phyloP scores from a whole-genome alignment of 495 filamentous ascomycete genomes.

The Aspergillus hancockii region DNA sequence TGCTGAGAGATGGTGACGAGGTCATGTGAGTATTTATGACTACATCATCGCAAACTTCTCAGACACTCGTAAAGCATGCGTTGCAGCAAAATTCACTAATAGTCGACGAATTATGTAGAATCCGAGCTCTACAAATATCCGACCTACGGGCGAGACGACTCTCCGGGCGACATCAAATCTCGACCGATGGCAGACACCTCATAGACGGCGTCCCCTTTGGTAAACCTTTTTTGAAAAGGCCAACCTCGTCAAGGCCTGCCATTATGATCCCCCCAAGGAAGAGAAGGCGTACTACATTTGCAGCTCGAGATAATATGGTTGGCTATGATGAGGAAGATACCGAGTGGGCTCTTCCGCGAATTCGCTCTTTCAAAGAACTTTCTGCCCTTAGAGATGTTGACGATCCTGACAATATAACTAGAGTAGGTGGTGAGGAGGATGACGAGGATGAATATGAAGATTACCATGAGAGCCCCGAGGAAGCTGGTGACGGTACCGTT shows the following conservation, averaged over 20 bases:
- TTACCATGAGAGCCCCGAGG: slow-evolving; percentile 31
- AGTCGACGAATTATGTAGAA: slow-evolving; percentile 46
- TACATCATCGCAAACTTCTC: neutral
- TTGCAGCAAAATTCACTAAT: neutral
- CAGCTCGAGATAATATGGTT: slow-evolving; percentile 32
- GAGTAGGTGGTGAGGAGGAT: slow-evolving; percentile 7
- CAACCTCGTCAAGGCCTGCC: slow-evolving; percentile 58
- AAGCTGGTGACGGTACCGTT: slow-evolving; percentile 42
- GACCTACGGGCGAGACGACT: slow-evolving; percentile 75
- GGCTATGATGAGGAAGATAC: slow-evolving; percentile 37
- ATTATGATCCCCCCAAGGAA: slow-evolving; percentile 78
- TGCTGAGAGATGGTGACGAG: slow-evolving; percentile 82
- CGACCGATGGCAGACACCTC: slow-evolving; percentile 75
- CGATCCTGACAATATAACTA: slow-evolving; percentile 5
- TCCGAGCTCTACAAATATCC: slow-evolving; percentile 73
- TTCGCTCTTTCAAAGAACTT: slow-evolving; percentile 23
- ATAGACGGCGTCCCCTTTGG: slow-evolving; percentile 91
- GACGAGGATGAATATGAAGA: slow-evolving; percentile 29
- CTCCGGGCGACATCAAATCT: slow-evolving; percentile 83
- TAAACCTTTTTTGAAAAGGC: slow-evolving; percentile 61
- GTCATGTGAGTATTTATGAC: slow-evolving; percentile 63
- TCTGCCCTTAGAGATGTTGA: slow-evolving; percentile 14
- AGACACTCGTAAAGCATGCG: neutral
- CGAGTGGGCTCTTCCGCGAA: slow-evolving; percentile 38
- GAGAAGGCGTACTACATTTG: slow-evolving; percentile 55